Percentiles rank a stretch among this genome's conserved stretches.
phyloP scores from a whole-genome alignment of 1,284 basidiomycete species.

The Phylloporus sp. region DNA sequence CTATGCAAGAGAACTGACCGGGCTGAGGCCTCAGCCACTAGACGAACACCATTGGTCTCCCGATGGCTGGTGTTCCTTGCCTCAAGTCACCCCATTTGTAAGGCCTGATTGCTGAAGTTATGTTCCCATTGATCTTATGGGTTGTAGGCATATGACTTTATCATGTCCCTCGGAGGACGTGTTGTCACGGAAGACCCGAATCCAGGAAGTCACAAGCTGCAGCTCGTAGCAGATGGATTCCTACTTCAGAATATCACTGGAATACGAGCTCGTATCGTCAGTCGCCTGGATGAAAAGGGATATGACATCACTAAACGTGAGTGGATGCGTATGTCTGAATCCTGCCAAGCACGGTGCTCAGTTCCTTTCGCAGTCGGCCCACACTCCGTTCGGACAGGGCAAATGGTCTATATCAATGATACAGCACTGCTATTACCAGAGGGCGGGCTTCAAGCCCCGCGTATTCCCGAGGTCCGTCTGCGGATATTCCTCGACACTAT shows the following conservation, averaged over 20 bases:
- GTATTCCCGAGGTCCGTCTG: conserved; percentile 54
- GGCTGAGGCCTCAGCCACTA: conserved; percentile 48
- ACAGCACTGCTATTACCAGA: conserved; percentile 52
- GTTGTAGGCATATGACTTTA: conserved; percentile 74
- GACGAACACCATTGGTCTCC: conserved; percentile 65
- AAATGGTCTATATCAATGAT: conserved; percentile 83
- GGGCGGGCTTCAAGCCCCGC: conserved; percentile 34
- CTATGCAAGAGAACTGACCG: conserved; percentile 73
- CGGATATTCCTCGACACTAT: conserved; percentile 58
- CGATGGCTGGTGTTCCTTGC: conserved; percentile 74
- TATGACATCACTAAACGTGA: conserved; percentile 84
- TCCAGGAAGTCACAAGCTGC: conserved; percentile 69
- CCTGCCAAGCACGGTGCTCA: conserved; percentile 14
- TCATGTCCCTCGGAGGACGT: conserved; percentile 64
- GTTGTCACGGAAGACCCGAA: conserved; percentile 67
- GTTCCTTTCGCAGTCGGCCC: conserved; percentile 67
- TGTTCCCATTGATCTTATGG: conserved; percentile 11
- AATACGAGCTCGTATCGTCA: conserved; percentile 75
- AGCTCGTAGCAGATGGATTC: conserved; percentile 68
- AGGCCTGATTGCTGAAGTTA: conserved; percentile 18
- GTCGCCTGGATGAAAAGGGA: conserved; percentile 80
- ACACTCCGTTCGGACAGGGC: conserved; percentile 77
- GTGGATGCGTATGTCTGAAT: conserved; percentile 35
- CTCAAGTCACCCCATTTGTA: conserved; percentile 77
- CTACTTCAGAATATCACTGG: conserved; percentile 79